Percentiles rank a stretch among this genome's conserved stretches.
Evolutionary conservation across 1,139 yeast genomes (phyloP).

Genomic region (Waltiozyma sp.): DNA sequence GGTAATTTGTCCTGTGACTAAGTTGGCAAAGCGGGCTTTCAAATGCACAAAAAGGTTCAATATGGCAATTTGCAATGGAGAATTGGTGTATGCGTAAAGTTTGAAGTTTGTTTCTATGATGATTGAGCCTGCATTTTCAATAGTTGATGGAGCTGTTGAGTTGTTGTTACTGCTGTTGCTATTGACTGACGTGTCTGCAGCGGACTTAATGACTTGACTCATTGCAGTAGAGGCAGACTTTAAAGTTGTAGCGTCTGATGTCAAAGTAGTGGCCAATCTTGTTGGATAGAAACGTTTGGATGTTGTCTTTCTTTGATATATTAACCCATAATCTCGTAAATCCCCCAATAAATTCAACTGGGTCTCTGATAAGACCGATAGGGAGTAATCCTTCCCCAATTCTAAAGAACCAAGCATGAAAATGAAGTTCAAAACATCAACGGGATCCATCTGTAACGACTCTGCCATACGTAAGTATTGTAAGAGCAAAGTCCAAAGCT

Average conservation of each 20-base stretch:
- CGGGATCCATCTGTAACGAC: constrained; percentile 85
- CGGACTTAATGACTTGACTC: constrained; percentile 43
- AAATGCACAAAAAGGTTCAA: constrained; percentile 78
- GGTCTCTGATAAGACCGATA: constrained; percentile 62
- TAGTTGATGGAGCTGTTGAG: constrained; percentile 7
- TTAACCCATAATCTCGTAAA: constrained; percentile 82
- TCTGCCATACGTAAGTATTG: constrained; percentile 85
- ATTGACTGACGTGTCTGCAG: constrained; percentile 17
- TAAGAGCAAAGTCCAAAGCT: constrained; percentile 82
- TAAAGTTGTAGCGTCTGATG: constrained; percentile 68
- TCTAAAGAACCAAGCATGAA: constrained; percentile 90
- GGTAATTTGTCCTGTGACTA: constrained; percentile 89
- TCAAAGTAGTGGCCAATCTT: constrained; percentile 77
- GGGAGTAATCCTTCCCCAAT: constrained; percentile 76
- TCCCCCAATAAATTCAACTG: constrained; percentile 85
- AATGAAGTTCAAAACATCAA: constrained; percentile 85
- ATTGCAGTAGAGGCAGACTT: constrained; percentile 63
- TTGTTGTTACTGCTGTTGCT: not conserved
- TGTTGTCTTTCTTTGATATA: constrained; percentile 59
- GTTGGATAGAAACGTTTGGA: constrained; percentile 79
- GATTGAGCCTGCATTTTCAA: constrained; percentile 44
- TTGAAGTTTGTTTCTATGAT: constrained; percentile 92
- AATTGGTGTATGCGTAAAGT: constrained; percentile 85
- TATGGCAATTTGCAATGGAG: constrained; percentile 92
- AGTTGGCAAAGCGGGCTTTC: constrained; percentile 74